Base-by-base conservation (phyloP, 2,329 filamentous ascomycete genomes). In the Colletotrichum destructivum region DNA sequence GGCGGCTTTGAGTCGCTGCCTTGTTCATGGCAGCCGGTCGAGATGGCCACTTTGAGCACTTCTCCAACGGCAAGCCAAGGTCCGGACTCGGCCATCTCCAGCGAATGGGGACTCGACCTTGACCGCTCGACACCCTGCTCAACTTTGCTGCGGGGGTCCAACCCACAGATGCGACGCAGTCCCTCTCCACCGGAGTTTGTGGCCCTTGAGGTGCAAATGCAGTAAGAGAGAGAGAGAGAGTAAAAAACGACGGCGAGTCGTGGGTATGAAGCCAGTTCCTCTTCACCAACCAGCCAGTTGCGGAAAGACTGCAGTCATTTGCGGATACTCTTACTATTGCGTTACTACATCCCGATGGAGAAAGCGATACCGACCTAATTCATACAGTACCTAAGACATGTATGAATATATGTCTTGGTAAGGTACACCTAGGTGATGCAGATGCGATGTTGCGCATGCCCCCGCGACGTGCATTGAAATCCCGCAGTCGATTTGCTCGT, bases 91-190 rank as follows among this genome's bases (percentile, higher is more conserved):
- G 42, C 31, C 52, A 38, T 40, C 7, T 15, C 18, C 8, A 18
- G 31, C 40, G 46, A 51, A 51, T 62, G 46, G n/a, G 31, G 13
- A 46, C 35, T 62, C 60, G 31, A 52, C 31, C 18, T 13, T 7
- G 13, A 40, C 40, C 42, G 21, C 35, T 15, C 26, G 13, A 26
- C 16, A 9, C 21, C 60, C 46, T 18, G 47, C 60, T 26, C 18
- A 26, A 40, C 74, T 82, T 80, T 57, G 77, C 66, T 62, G 78
- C n/a, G n/a, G n/a, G 44, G 4, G n/a, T 49, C 18, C 2, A 12
- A 6, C 9, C 46, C 21, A 49, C n/a, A 49, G 46, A 49, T 49
- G 13, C 16, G 6, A 49, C 21, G 46, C n/a, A 49, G 46, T 21
- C 4, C 31, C 23, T 47, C 18, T 9, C 46, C 46, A 21, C 9